Evolutionary conservation across 148 eudicot genomes (phyloP).

Genomic region (Hydrangea macrophylla): DNA sequence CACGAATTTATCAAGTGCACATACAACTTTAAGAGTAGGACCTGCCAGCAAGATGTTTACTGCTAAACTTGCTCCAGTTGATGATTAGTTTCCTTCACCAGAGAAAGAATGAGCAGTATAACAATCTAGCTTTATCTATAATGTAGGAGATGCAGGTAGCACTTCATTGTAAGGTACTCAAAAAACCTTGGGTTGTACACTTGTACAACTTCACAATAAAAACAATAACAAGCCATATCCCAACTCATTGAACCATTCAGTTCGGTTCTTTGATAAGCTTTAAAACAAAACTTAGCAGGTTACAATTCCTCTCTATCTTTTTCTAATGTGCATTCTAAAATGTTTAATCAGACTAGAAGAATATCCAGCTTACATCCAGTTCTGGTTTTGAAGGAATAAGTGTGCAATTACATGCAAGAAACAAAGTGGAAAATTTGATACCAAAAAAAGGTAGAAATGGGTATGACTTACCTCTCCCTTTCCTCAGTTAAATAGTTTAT

Average conservation of each 20-base stretch:
- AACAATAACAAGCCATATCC: too few species aligned
- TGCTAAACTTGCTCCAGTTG: not conserved
- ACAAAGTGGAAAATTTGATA: not conserved
- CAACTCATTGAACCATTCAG: too few species aligned
- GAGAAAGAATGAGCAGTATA: too few species aligned
- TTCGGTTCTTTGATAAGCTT: not conserved
- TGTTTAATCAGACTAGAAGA: not conserved
- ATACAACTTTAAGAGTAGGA: not conserved
- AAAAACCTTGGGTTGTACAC: too few species aligned
- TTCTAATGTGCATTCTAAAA: not conserved
- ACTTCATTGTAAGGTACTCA: not conserved
- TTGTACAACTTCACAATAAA: too few species aligned
- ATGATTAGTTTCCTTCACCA: too few species aligned
- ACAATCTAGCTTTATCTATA: too few species aligned
- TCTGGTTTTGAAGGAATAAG: not conserved
- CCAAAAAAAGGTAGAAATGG: not conserved
- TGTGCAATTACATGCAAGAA: not conserved
- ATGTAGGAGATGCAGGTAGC: not conserved
- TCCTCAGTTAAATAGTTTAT: slow-evolving; percentile 42
- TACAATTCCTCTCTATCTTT: not conserved
- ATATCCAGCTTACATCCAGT: not conserved
- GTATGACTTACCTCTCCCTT: slow-evolving; percentile 44
- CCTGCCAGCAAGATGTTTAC: not conserved
- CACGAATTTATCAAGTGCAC: not conserved
- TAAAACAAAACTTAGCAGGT: not conserved